Evolutionary conservation across 2,329 filamentous ascomycete genomes (phyloP), one percentile per base, ranked within the genome.

Genomic region (Stenocarpella maydis): DNA sequence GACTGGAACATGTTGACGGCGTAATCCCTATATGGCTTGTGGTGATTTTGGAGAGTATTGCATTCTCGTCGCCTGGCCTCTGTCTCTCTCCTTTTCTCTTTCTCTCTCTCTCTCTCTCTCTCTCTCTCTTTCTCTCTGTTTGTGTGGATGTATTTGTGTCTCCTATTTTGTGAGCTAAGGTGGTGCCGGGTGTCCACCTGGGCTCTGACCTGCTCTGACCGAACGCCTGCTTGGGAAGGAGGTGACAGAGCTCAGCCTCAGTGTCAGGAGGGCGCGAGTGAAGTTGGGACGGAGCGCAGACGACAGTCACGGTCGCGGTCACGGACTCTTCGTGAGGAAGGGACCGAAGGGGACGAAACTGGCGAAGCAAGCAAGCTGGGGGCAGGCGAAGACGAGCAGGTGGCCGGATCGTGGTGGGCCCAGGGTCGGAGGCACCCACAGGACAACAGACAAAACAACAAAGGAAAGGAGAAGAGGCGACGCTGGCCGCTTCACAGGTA

Each of bases 1-100:
- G 24, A 78, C 69, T 19, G 75, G 82, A 58, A 78, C 73, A 58
- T 82, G 79, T 65, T 81, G 75, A 14, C 28, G 76, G 76, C 4
- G 73, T 78, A 49, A 76, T 76, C 31, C 69, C 76, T 74, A 17
- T 74, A 79, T 17, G 31, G 55, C 21, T 53, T 39, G 58, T 26
- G 39, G 17, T 17, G 21, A 17, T 8, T 39, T 55, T 34, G 47
- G 14, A 37, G 55, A 39, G 45, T 65, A 64, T 64, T 37, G 58
- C 67, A 68, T 68, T 39, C 65, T 67, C 58, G 43, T 49, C 19
- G 43, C n/a, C 43, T 49, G 43, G 28, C 26, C 43, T 63, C 58
- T 73, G 60, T 78, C 77, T n/a, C n/a, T n/a, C n/a, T n/a, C n/a
- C n/a, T n/a, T n/a, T n/a, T n/a, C n/a, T n/a, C n/a, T n/a, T n/a